These are phyloP conservation scores for Thamnidium elegans DNA, from an alignment of 192 early-diverging fungal genomes.

Conservation along the genomic window DNA sequence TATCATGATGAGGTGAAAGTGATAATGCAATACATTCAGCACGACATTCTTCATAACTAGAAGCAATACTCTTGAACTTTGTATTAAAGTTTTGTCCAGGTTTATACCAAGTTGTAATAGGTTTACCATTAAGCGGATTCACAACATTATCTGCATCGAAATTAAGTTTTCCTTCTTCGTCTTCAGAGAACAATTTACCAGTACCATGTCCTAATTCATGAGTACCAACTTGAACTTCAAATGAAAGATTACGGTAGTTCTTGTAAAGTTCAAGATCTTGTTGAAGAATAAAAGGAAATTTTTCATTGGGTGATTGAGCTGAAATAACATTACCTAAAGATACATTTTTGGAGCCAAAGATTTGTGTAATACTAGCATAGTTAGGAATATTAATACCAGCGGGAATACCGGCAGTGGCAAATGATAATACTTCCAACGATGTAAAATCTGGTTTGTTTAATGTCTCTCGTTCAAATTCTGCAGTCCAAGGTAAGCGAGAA, in stretches of 20 bases:
- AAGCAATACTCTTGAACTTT: conserved; percentile 46
- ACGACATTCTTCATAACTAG: conserved; percentile 52
- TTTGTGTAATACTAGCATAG: conserved; percentile 43
- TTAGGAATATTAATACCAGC: conserved; percentile 50
- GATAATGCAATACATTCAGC: conserved; percentile 56
- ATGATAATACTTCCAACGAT: conserved; percentile 54
- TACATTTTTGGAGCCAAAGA: conserved; percentile 59
- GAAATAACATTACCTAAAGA: conserved; percentile 57
- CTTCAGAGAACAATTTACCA: conserved; percentile 56
- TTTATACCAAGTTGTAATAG: conserved; percentile 53
- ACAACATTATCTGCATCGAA: conserved; percentile 44
- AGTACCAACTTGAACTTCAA: conserved; percentile 61
- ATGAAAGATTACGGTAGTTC: conserved; percentile 39
- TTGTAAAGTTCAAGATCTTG: conserved; percentile 47
- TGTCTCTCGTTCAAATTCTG: conserved; percentile 47
- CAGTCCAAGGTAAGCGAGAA: conserved; percentile 48
- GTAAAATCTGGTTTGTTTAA: conserved; percentile 61
- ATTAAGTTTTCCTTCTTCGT: conserved; percentile 47
- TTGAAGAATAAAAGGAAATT: conserved; percentile 45
- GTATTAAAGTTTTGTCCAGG: conserved; percentile 59
- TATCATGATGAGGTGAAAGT: conserved; percentile 35
- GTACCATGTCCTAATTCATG: conserved; percentile 65
- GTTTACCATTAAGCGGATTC: conserved; percentile 45
- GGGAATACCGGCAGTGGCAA: conserved; percentile 49
- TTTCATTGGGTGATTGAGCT: conserved; percentile 48